These are phyloP conservation scores for Lolium perenne DNA, from an alignment of 176 grass and related monocot genomes.

Conservation along the genomic window DNA sequence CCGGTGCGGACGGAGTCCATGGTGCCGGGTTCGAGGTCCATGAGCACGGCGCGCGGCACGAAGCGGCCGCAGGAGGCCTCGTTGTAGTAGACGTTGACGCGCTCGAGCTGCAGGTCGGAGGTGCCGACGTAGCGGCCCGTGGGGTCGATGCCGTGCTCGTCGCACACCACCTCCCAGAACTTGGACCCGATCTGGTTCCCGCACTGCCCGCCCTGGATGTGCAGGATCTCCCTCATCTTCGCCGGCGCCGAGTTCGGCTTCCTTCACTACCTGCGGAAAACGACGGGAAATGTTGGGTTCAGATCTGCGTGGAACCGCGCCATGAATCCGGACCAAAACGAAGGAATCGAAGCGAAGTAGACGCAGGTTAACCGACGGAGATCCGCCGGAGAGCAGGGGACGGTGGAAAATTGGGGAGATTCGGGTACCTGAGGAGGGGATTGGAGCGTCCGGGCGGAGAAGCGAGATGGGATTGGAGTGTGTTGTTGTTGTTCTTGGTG, in stretches of 20 bases:
- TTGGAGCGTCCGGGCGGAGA: neutral
- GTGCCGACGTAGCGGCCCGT: slow-evolving; percentile 67
- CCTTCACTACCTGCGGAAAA: slow-evolving; percentile 7
- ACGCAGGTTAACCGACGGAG: neutral
- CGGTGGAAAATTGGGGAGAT: neutral
- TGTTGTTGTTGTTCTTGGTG: neutral
- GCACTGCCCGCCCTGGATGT: slow-evolving; percentile 85
- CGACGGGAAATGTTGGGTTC: neutral
- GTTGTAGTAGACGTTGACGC: slow-evolving; percentile 91
- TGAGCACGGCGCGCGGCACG: slow-evolving; percentile 82
- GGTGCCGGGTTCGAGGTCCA: slow-evolving; percentile 92
- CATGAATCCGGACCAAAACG: neutral
- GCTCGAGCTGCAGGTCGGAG: slow-evolving; percentile 75
- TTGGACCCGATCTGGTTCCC: slow-evolving; percentile 89
- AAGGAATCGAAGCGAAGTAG: neutral
- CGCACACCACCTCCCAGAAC: slow-evolving; percentile 94
- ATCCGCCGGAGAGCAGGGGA: neutral
- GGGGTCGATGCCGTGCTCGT: slow-evolving; percentile 85
- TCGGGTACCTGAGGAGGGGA: slow-evolving; percentile 39
- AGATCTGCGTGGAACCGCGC: neutral
- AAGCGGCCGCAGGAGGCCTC: slow-evolving; percentile 77
- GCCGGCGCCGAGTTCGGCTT: neutral
- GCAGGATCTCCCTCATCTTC: slow-evolving; percentile 94
- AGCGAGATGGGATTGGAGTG: neutral
- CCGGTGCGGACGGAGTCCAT: slow-evolving; percentile 82